Base-by-base conservation (phyloP, 2,329 filamentous ascomycete genomes). In the Alternaria triticimaculans region DNA sequence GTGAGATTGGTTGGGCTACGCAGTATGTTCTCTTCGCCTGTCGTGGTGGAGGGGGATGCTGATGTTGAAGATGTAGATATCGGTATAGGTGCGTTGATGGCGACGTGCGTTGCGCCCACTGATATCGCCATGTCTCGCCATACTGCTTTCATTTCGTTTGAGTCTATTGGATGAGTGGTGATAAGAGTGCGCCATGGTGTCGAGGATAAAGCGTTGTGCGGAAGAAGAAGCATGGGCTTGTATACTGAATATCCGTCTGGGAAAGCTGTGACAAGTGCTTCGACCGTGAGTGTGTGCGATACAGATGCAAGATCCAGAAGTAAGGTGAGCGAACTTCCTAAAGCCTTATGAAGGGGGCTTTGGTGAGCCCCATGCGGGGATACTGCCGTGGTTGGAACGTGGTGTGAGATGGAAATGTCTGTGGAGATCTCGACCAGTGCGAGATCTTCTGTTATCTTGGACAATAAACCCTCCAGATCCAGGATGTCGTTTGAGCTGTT, bases 1-100 rank as follows among this genome's bases (percentile, higher is more conserved):
- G 86, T 84, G 28, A 97, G 84, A 18, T 90, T 87, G 45, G 84
- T 87, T 0, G 95, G 95, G 53, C 89, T 89, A 48, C 94, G 88
- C 61, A 96, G 84, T 14, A 91, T 81, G 75, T 97, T 97, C 4
- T 77, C 74, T n/a, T 55, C 41, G 26, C 4, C 30, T 3, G 25
- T 55, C 41, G 57, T 6, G 18, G 37, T n/a, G 23, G 37, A 21
- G 21, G 44, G 46, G 54, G 21, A 28, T 15, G 37, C 12, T 6
- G 21, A 26, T 8, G 44, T 12, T 0, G 54, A 15, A 41, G 37
- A 48, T 14, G 63, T 70, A 75, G 49, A 69, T 1, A 74, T 66
- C 1, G 83, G 82, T 23, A 90, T 90, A 0, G 87, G 86, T 3
- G 85, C 84, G 71, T 88, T 89, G 58, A 87, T 76, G 0, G 87